Evolutionary conservation across 495 filamentous ascomycete species (phyloP).

Genomic region (Daldinia bambusicola): DNA sequence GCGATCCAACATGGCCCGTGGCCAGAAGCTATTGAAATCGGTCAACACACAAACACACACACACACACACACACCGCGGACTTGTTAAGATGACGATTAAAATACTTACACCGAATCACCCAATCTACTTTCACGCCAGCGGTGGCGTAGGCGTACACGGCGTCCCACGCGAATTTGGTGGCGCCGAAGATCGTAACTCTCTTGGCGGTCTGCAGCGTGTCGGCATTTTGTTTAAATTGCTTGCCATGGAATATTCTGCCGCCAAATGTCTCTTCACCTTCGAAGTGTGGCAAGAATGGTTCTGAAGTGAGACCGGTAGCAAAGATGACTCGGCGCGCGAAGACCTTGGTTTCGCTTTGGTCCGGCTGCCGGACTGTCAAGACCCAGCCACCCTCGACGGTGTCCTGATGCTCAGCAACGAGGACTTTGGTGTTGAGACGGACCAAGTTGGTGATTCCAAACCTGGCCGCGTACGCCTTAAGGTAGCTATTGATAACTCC

Average conservation of each 20-base stretch:
- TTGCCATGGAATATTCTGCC: conserved; percentile 71
- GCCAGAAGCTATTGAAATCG: conserved; percentile 61
- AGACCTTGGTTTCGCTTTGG: conserved; percentile 37
- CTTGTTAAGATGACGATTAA: not conserved
- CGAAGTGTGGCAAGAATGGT: conserved; percentile 46
- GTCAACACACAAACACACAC: conserved; percentile 14
- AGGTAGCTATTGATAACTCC: conserved; percentile 70
- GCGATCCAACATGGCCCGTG: conserved; percentile 77
- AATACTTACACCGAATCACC: conserved; percentile 72
- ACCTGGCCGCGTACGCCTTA: conserved; percentile 64
- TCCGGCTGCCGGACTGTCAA: conserved; percentile 44
- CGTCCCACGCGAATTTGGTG: conserved; percentile 79
- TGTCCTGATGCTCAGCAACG: conserved; percentile 57
- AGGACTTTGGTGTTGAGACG: conserved; percentile 64
- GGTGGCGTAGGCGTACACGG: conserved; percentile 71
- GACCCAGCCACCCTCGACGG: conserved; percentile 48
- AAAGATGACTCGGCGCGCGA: conserved; percentile 41
- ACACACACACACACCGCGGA: not conserved
- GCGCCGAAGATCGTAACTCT: conserved; percentile 71
- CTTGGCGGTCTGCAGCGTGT: conserved; percentile 47
- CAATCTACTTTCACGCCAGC: conserved; percentile 74
- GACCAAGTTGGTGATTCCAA: conserved; percentile 62
- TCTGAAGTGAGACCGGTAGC: conserved; percentile 49
- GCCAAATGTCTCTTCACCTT: conserved; percentile 47
- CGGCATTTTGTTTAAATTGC: conserved; percentile 56